Percentiles rank a stretch among this genome's conserved stretches.
Conservation (phyloP, 108 stramenopile species). For the Stephanodiscus triporus region DNA sequence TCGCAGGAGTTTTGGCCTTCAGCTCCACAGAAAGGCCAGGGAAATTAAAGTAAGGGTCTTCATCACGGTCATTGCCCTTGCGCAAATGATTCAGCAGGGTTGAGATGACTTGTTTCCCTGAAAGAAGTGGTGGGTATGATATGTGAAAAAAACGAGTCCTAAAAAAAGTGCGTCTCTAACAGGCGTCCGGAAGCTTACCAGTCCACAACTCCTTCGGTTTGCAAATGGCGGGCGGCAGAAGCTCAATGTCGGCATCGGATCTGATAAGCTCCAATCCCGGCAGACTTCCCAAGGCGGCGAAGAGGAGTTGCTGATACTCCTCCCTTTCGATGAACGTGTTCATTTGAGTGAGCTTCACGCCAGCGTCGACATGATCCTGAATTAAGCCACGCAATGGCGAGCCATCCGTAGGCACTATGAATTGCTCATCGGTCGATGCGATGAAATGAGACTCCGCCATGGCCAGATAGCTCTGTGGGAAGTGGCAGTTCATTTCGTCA, state of each 20-base stretch:
- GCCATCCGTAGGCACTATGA: constrained; percentile 97
- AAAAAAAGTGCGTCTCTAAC: too few species aligned
- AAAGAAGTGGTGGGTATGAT: background rate
- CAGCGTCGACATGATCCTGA: constrained; percentile 98
- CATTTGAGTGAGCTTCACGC: constrained; percentile 94
- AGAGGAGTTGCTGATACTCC: constrained; percentile 95
- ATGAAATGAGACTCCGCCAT: constrained; percentile 94
- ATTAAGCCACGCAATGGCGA: constrained; percentile 97
- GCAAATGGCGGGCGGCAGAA: constrained; percentile 93
- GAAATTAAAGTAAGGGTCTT: constrained; percentile 45
- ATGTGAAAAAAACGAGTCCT: background rate
- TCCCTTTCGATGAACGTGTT: constrained; percentile 93
- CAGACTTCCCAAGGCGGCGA: constrained; percentile 86
- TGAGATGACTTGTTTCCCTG: constrained; percentile 92
- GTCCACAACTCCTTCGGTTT: constrained; percentile 96
- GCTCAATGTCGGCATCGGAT: constrained; percentile 73
- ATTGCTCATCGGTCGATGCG: constrained; percentile 94
- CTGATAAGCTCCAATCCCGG: constrained; percentile 90
- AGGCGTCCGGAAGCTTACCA: constrained; percentile 40
- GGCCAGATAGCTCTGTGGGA: constrained; percentile 96
- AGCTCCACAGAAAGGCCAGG: constrained; percentile 88
- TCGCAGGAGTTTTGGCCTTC: constrained; percentile 92
- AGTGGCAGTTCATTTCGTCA: constrained; percentile 99
- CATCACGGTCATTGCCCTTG: constrained; percentile 82
- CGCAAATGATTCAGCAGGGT: constrained; percentile 82